Percentiles rank a stretch among this genome's conserved stretches.
Evolutionary conservation across 495 filamentous ascomycete genomes (phyloP).

Genomic region (Penicillium canariense): DNA sequence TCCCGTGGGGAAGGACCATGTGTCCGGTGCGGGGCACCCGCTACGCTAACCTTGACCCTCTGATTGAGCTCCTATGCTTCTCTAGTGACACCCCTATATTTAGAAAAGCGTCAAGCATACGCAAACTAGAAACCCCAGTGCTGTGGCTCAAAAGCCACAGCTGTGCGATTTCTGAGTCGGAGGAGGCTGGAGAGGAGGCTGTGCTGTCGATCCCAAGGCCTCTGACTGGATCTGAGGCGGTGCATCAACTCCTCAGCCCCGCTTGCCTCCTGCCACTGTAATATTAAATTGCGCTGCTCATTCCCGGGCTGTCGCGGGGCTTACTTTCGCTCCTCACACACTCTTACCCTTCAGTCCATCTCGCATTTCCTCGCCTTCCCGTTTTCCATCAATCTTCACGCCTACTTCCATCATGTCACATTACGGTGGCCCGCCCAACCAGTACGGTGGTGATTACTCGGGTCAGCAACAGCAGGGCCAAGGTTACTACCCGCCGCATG

Average conservation of each 20-base stretch:
- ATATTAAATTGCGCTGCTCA: constrained; percentile 4
- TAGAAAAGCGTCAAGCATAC: background rate
- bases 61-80: background rate
- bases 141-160: background rate
- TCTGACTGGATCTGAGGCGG: constrained; percentile 12
- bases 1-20: constrained; percentile 1
- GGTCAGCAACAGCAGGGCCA: constrained; percentile 21
- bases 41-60: background rate
- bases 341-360: background rate
- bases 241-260: constrained; percentile 19
- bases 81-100: background rate
- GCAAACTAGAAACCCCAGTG: background rate
- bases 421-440: constrained; percentile 21
- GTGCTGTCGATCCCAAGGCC: constrained; percentile 11
- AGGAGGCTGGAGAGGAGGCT: constrained; percentile 15
- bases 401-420: constrained; percentile 18
- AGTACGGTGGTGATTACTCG: constrained; percentile 19
- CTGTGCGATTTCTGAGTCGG: background rate
- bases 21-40: constrained; percentile 7
- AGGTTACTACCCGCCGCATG: constrained; percentile 23
- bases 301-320: background rate
- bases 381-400: background rate
- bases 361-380: background rate
- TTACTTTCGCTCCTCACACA: background rate
- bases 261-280: constrained; percentile 3